Evolutionary conservation across 768 basidiomycete genomes (phyloP).

Genomic region (Suillus spraguei): DNA sequence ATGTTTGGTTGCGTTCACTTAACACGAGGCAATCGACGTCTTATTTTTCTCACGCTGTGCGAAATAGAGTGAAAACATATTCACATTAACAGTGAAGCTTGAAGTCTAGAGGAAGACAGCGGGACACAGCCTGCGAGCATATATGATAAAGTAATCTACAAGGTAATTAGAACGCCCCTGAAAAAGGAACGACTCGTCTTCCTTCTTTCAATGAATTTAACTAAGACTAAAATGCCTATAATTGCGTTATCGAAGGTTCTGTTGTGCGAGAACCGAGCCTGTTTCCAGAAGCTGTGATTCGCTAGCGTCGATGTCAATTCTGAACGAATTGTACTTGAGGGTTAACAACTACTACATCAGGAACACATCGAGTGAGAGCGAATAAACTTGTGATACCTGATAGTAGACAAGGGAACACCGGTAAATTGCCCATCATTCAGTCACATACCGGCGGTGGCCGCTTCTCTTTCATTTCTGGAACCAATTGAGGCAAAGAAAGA

Average conservation of each 20-base stretch:
- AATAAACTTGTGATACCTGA: not conserved
- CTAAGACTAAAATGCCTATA: not conserved
- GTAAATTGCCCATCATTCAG: not conserved
- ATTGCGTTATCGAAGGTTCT: not conserved
- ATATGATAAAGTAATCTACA: not conserved
- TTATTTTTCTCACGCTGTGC: not conserved
- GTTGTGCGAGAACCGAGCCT: not conserved
- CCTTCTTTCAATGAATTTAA: not conserved
- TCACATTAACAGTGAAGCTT: too few relatives aligned
- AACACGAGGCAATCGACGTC: not conserved
- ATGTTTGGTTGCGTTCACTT: conserved; percentile 8
- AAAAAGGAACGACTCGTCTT: not conserved
- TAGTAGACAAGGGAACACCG: not conserved
- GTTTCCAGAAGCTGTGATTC: not conserved
- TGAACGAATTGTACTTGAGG: not conserved
- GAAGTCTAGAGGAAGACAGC: not conserved
- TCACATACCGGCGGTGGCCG: not conserved
- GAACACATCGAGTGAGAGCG: not conserved
- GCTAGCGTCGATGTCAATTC: not conserved
- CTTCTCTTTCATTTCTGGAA: conserved; percentile 1
- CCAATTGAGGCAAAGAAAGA: not conserved
- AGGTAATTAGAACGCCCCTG: not conserved
- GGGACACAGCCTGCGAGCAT: not conserved
- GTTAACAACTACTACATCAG: not conserved
- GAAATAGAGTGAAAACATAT: too few relatives aligned